These are phyloP conservation scores for Venturia effusa DNA, from an alignment of 2,329 filamentous ascomycete species.

Conservation along the genomic window DNA sequence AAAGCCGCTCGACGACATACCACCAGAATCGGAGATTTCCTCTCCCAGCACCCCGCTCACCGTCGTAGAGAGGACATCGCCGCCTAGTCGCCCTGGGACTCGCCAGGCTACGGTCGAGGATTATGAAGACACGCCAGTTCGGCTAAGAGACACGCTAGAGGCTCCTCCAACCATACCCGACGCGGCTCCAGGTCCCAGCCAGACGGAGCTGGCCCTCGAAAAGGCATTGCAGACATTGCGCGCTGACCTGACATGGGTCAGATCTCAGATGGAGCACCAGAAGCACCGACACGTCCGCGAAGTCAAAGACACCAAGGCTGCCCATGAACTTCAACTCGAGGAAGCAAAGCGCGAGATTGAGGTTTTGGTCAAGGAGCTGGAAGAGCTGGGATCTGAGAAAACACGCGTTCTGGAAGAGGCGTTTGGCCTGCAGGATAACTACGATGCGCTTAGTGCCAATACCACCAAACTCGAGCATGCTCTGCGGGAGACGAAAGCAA, in stretches of 20 bases:
- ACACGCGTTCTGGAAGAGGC: background rate
- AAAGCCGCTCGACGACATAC: background rate
- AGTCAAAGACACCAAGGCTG: background rate
- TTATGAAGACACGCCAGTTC: constrained; percentile 11
- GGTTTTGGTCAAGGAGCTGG: background rate
- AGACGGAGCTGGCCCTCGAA: background rate
- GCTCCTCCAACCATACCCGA: background rate
- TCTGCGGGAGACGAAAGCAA: background rate
- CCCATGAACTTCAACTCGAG: background rate
- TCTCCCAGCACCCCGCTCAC: background rate
- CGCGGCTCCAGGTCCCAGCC: background rate
- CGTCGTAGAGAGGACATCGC: background rate
- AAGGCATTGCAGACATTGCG: background rate
- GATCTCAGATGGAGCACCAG: background rate
- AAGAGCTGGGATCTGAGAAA: background rate
- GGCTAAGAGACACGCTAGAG: background rate
- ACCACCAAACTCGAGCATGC: background rate
- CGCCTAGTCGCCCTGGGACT: background rate
- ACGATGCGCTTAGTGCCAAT: background rate
- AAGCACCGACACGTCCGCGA: background rate
- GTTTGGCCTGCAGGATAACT: background rate
- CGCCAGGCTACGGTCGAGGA: constrained; percentile 10
- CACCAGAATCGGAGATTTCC: background rate
- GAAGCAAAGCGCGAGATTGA: constrained; percentile 3
- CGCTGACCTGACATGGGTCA: background rate